phyloP scores from a whole-genome alignment of 2,329 filamentous ascomycete species.

The Calonectria hongkongensis region DNA sequence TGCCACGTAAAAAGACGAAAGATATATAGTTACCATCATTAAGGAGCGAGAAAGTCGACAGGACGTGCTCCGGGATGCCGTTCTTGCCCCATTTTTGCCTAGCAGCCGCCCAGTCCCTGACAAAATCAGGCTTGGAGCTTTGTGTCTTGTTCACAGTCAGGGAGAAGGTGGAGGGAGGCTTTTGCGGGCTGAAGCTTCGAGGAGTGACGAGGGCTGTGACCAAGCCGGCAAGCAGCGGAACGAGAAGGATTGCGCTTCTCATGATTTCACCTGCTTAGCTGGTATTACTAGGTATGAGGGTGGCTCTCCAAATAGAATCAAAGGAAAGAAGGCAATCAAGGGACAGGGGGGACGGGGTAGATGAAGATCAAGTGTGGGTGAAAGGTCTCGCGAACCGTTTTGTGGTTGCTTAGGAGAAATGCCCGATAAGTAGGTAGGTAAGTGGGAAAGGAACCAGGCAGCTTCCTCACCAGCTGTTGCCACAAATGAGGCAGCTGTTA shows the following conservation, averaged over 20 bases:
- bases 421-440: background rate
- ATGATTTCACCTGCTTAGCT: conserved; percentile 36
- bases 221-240: conserved; percentile 42
- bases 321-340: background rate
- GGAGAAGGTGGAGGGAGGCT: conserved; percentile 53
- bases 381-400: background rate
- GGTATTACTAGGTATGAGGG: background rate
- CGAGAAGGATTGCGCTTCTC: conserved; percentile 44
- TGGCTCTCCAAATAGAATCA: background rate
- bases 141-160: conserved; percentile 52
- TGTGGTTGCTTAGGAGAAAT: background rate
- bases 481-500: conserved; percentile 39
- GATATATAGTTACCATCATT: conserved; percentile 52
- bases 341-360: conserved; percentile 5
- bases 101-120: conserved; percentile 58
- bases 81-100: conserved; percentile 60
- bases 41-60: conserved; percentile 54
- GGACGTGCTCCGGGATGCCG: conserved; percentile 44
- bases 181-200: background rate
- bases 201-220: conserved; percentile 43
- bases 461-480: conserved; percentile 26
- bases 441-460: background rate
- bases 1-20: background rate
- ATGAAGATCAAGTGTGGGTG: conserved; percentile 1
- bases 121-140: conserved; percentile 56